Base-by-base conservation (phyloP, 2,329 filamentous ascomycete genomes). In the Thelonectria rubi region DNA sequence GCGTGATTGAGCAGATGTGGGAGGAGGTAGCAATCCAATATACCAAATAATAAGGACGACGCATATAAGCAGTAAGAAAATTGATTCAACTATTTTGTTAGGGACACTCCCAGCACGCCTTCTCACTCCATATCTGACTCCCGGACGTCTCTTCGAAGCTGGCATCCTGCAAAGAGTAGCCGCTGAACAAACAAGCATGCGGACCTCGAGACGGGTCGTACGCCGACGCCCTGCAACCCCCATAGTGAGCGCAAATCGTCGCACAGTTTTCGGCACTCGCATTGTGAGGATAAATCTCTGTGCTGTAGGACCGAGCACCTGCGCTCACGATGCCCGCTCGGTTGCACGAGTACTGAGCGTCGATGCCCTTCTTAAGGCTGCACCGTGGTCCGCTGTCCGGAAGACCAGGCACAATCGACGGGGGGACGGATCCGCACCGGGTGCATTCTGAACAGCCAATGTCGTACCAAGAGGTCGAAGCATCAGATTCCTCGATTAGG, bases 401-500 rank as follows among this genome's bases (percentile, higher is more conserved):
- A 18, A 49, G 24, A 2, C 26, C 46, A 3, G 46, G 46, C 17
- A 34, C 46, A 34, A 49, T 49, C 5, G 46, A 34, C 24, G 26
- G 46, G 1, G 24, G n/a, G 2, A 30, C 46, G 3, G 9, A n/a
- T 20, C 46, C 46, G 46, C 46, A 49, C 14, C 15, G 5, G 11
- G 26, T 49, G 30, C 46, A 49, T 11, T 49, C 9, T 20, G 46
- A 14, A 6, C 46, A 49, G 46, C n/a, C 46, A 3, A 49, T 6
- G 11, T 49, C 46, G 26, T 34, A 49, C 46, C 46, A 49, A 14
- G 46, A 32, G 12, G 46, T 49, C 26, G 46, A 20, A 34, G 46
- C 24, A 9, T 18, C 10, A 3, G 46, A 15, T 17, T 49, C 46
- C 15, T 49, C 26, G 12, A 34, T 9, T 3, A 49, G 26, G 2